These are phyloP conservation scores for Lachancea fermentati DNA, from an alignment of 805 yeast genomes.

Conservation along the genomic window DNA sequence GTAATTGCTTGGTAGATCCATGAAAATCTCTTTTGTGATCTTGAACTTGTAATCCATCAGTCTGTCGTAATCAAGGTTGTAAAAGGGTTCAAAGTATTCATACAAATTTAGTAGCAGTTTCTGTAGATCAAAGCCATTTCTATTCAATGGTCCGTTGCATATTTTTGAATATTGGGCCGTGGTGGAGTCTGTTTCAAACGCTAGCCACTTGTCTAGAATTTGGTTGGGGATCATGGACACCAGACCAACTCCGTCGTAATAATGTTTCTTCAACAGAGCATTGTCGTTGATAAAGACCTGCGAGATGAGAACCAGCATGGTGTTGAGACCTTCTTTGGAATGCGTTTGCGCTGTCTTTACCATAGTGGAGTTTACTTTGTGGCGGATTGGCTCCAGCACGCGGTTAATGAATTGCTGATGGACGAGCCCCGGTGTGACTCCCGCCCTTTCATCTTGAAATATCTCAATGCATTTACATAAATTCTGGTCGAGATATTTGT, in stretches of 20 bases:
- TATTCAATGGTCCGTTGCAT: constrained; percentile 23
- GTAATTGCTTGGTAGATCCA: constrained; percentile 21
- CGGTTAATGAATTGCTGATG: constrained; percentile 38
- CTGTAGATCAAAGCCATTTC: constrained; percentile 36
- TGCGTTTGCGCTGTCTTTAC: constrained; percentile 33
- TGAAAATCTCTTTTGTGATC: constrained; percentile 25
- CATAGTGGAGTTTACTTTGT: constrained; percentile 34
- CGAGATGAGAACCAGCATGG: constrained; percentile 32
- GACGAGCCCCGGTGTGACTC: constrained; percentile 26
- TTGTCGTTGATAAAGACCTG: constrained; percentile 39
- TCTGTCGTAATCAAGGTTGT: constrained; percentile 17
- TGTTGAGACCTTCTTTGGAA: constrained; percentile 37
- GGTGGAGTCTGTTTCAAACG: constrained; percentile 43
- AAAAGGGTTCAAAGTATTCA: constrained; percentile 36
- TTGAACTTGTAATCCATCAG: constrained; percentile 22
- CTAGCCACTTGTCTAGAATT: constrained; percentile 42
- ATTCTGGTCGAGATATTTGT: constrained; percentile 40
- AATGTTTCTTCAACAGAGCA: constrained; percentile 34
- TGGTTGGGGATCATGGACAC: constrained; percentile 25
- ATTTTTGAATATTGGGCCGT: constrained; percentile 41
- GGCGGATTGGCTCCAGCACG: constrained; percentile 39
- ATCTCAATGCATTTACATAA: constrained; percentile 37
- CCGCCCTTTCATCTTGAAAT: constrained; percentile 33
- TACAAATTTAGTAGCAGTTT: constrained; percentile 42
- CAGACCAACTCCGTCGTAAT: constrained; percentile 37